Percentiles rank a stretch among this genome's conserved stretches.
Evolutionary conservation across 495 filamentous ascomycete genomes (phyloP).

Genomic region (Neurospora sublineolata): DNA sequence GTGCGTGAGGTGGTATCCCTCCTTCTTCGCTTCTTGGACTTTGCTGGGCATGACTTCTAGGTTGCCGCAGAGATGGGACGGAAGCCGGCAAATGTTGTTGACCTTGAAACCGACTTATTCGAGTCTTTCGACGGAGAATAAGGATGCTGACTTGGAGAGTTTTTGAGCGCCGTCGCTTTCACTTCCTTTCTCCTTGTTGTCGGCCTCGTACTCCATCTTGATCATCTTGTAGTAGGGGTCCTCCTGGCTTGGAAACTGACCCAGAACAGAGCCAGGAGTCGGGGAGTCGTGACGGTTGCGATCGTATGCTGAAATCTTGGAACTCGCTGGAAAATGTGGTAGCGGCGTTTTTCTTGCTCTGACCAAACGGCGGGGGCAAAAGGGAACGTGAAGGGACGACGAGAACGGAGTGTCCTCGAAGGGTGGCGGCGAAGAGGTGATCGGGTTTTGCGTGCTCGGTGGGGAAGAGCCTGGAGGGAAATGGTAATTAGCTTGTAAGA

Average conservation of each 20-base stretch:
- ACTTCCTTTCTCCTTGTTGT: too few relatives aligned
- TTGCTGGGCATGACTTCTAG: too few relatives aligned
- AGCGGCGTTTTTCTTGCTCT: not conserved
- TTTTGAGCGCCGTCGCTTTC: too few relatives aligned
- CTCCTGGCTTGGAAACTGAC: not conserved
- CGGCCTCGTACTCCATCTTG: not conserved
- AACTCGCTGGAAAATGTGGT: not conserved
- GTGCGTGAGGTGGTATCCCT: too few relatives aligned
- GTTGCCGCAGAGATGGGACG: too few relatives aligned
- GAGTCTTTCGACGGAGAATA: too few relatives aligned
- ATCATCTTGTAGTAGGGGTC: not conserved
- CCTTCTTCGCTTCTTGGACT: too few relatives aligned
- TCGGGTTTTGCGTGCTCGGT: not conserved
- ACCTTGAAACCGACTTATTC: too few relatives aligned
- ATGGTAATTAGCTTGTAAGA: too few relatives aligned
- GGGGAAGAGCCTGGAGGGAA: too few relatives aligned
- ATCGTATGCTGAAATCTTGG: not conserved
- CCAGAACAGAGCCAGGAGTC: not conserved
- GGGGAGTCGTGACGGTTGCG: not conserved
- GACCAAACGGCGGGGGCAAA: not conserved
- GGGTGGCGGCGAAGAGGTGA: not conserved
- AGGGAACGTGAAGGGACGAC: not conserved
- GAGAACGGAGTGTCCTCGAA: not conserved
- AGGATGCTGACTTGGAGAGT: too few relatives aligned
- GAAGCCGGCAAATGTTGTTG: too few relatives aligned